These are phyloP conservation scores for Penicillium sp. DNA, from an alignment of 2,329 filamentous ascomycete species.

Conservation along the genomic window DNA sequence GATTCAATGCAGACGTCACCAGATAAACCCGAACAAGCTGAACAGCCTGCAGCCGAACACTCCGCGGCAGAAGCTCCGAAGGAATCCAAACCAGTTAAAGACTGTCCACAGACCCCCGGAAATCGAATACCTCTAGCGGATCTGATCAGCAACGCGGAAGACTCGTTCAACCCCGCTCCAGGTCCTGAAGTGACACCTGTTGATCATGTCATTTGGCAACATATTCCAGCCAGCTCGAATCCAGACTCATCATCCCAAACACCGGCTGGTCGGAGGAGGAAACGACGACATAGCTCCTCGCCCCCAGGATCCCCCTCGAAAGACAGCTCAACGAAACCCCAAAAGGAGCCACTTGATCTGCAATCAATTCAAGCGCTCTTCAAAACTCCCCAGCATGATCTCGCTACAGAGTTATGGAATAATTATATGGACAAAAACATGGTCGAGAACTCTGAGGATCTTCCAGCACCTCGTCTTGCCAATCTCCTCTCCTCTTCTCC, in stretches of 20 bases:
- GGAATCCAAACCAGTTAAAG: slow-evolving; percentile 32
- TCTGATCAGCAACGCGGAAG: slow-evolving; percentile 62
- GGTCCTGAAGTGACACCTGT: slow-evolving; percentile 57
- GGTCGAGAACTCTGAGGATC: slow-evolving; percentile 47
- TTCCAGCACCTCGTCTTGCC: slow-evolving; percentile 59
- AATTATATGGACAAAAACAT: slow-evolving; percentile 63
- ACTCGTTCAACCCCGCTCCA: slow-evolving; percentile 51
- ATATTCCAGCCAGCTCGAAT: slow-evolving; percentile 45
- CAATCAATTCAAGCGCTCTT: slow-evolving; percentile 60
- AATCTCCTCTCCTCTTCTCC: slow-evolving; percentile 72
- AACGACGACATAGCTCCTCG: slow-evolving; percentile 73
- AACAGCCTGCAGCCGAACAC: slow-evolving; percentile 17
- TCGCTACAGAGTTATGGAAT: slow-evolving; percentile 75
- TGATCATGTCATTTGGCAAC: slow-evolving; percentile 63
- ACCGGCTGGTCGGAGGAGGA: slow-evolving; percentile 53
- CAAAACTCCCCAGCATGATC: slow-evolving; percentile 69
- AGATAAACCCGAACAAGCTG: slow-evolving; percentile 9
- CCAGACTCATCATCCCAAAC: slow-evolving; percentile 50
- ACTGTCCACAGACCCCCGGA: slow-evolving; percentile 59
- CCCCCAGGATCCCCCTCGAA: slow-evolving; percentile 67
- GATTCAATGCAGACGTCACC: slow-evolving; percentile 23
- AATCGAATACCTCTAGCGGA: slow-evolving; percentile 61
- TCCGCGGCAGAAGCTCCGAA: slow-evolving; percentile 19
- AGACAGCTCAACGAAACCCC: slow-evolving; percentile 37
- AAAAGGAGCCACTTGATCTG: slow-evolving; percentile 54